phyloP scores from a whole-genome alignment of 75 land plant genomes.

The Azolla pinnata region DNA sequence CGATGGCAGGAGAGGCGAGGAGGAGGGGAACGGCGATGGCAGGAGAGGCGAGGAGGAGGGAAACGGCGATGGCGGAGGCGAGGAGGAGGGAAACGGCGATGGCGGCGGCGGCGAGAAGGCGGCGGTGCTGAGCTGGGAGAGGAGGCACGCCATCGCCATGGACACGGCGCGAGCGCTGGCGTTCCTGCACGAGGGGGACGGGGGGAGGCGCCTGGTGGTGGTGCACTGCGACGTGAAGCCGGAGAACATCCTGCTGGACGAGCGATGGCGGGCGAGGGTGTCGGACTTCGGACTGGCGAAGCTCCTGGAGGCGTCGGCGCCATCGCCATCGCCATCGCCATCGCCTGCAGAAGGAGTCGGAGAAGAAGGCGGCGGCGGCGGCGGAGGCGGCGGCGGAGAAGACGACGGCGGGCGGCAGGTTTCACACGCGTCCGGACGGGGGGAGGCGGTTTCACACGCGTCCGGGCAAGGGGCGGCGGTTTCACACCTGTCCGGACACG shows the following conservation, averaged over 20 bases:
- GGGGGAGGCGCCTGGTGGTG: background rate
- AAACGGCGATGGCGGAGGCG: background rate
- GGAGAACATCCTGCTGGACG: constrained; percentile 25
- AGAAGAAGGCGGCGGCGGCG: background rate
- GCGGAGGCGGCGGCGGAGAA: background rate
- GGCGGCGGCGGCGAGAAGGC: background rate
- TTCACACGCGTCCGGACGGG: too few species aligned
- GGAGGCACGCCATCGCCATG: background rate
- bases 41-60: too few species aligned
- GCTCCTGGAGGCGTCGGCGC: background rate
- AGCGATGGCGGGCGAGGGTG: constrained; percentile 1
- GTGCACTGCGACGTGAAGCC: constrained; percentile 40
- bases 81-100: background rate
- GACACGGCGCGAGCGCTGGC: constrained; percentile 2
- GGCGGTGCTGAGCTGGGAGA: background rate
- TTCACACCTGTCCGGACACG: too few species aligned
- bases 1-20: background rate
- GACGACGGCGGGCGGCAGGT: too few species aligned
- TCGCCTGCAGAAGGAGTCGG: background rate
- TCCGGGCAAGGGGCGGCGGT: too few species aligned
- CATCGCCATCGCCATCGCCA: background rate
- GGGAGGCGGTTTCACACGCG: too few species aligned
- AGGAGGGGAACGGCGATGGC: too few species aligned
- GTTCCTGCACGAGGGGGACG: background rate
- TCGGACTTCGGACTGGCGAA: constrained; percentile 7